A percentile compares a stretch with the other conserved stretches of the same genome.
Evolutionary conservation across 371 early-diverging fungal species (phyloP).

Genomic region (Rhizopus sp.): DNA sequence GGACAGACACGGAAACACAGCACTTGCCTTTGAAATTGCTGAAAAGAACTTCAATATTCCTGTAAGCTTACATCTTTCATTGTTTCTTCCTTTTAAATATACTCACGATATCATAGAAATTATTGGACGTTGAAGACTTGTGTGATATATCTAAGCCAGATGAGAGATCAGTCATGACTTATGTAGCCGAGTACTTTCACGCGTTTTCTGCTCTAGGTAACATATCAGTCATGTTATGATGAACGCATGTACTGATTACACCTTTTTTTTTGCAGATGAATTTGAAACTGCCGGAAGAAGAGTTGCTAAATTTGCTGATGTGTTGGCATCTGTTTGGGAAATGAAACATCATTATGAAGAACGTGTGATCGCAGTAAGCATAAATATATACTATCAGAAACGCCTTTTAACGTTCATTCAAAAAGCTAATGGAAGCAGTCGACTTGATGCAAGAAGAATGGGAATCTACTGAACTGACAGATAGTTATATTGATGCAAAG

Average conservation of each 20-base stretch:
- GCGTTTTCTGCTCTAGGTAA: conserved; percentile 86
- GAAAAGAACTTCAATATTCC: conserved; percentile 89
- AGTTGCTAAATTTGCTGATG: conserved; percentile 88
- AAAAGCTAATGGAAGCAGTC: conserved; percentile 66
- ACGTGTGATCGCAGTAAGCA: conserved; percentile 62
- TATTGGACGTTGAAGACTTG: conserved; percentile 96
- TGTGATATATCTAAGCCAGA: conserved; percentile 95
- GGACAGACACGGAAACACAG: conserved; percentile 84
- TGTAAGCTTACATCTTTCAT: conserved; percentile 25
- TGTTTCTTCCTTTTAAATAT: neutral
- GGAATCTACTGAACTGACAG: conserved; percentile 62
- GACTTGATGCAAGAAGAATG: conserved; percentile 64
- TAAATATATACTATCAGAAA: neutral
- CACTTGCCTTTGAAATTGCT: conserved; percentile 95
- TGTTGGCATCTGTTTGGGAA: conserved; percentile 82
- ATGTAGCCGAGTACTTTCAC: conserved; percentile 98
- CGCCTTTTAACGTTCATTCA: neutral
- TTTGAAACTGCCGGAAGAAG: conserved; percentile 90
- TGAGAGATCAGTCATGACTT: conserved; percentile 97
- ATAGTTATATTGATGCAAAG: conserved; percentile 78
- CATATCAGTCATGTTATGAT: neutral
- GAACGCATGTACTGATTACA: neutral
- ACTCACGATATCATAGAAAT: conserved; percentile 41
- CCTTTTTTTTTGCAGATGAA: conserved; percentile 55
- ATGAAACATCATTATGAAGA: conserved; percentile 91